Base-by-base conservation (phyloP, 2,329 filamentous ascomycete species). In the Orbilia ellipsospora region DNA sequence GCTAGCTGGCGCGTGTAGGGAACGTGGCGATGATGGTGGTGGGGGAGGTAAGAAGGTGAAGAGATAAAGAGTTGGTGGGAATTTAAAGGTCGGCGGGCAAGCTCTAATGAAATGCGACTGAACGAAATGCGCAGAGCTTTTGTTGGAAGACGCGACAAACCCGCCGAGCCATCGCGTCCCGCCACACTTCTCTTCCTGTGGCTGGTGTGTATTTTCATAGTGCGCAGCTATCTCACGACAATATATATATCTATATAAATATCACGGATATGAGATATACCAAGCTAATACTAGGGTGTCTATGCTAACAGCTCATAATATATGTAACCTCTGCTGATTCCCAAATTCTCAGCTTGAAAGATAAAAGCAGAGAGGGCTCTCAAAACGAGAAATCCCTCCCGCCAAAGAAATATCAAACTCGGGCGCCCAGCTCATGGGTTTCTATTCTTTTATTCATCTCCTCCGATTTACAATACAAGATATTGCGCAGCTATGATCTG, bases 251-350 rank as follows among this genome's bases (percentile, higher is more conserved):
- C n/a, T n/a, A n/a, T n/a, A n/a, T n/a, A n/a, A n/a, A n/a, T n/a
- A 44, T n/a, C 23, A 23, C 23, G 2, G 23, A 23, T 4, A 23
- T 23, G 2, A 23, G 23, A 23, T 23, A 23, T 23, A 23, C 18
- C 8, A 50, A 45, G 20, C 15, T 28, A 20, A n/a, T 62, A 57
- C 57, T 23, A 50, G 40, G 1, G 44, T 48, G 48, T 10, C 52
- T 36, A 50, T 20, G 40, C 44, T 15, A 48, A 48, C 8, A 7
- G 13, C 16, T 6, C 8, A 18, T 2, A 48, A 48, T n/a, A 18
- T 15, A 76, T 76, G 73, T 76, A 76, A 76, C 73, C 73, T 50
- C 73, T 70, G 73, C 73, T 76, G 73, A 76, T 76, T 76, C 73
- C 73, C 73, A 70, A 76, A 69, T 76, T 76, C 54, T 76, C 73